Evolutionary conservation across 164 flowering plant genomes (phyloP), one percentile per base, ranked within the genome.

Genomic region (Stephania yunnanensis): DNA sequence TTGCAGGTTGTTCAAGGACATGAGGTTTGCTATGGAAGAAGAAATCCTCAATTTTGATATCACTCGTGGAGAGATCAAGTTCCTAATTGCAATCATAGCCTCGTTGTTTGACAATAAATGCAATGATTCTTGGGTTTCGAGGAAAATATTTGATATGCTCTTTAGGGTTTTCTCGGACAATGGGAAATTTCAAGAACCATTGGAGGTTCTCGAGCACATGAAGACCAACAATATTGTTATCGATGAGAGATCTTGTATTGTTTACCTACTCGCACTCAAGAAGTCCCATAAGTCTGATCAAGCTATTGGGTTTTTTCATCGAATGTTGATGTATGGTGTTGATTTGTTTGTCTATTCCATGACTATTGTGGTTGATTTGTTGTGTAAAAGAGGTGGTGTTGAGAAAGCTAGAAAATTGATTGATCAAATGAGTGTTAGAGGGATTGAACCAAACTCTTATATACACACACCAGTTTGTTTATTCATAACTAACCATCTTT

Each of bases 121-220:
- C 63, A 66, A 46, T n/a, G 86, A 82, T 10, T 15, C 79, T 10
- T 69, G 71, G 73, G 50, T 82, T 70, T 53, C 31, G n/a, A 75
- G 68, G 0, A 87, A 86, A 79, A 69, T 89, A 31, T 82, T 87
- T 55, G 87, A 90, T 79, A 77, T 83, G 84, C 72, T 91, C 68
- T 84, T 92, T 30, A 81, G 87, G 76, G 83, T 90, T 77, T 91
- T 86, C 78, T 84, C 90, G n/a, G 90, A 89, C 65, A 80, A 73
- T 55, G 73, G 69, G 45, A 80, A 72, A 80, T 86, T 86, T 66
- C 76, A 79, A 12, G 78, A 81, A 68, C 89, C 86, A 20, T 73
- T 76, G 29, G 84, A 83, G 76, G 76, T 75, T 19, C 87, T 91
- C 75, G 87, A 87, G 45, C 76, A 82, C 58, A 84, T 86, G 92